Percentiles rank a stretch among this genome's conserved stretches.
Evolutionary conservation across 352 stramenopile species (phyloP).

Genomic region (Pilasporangium apinafurcum): DNA sequence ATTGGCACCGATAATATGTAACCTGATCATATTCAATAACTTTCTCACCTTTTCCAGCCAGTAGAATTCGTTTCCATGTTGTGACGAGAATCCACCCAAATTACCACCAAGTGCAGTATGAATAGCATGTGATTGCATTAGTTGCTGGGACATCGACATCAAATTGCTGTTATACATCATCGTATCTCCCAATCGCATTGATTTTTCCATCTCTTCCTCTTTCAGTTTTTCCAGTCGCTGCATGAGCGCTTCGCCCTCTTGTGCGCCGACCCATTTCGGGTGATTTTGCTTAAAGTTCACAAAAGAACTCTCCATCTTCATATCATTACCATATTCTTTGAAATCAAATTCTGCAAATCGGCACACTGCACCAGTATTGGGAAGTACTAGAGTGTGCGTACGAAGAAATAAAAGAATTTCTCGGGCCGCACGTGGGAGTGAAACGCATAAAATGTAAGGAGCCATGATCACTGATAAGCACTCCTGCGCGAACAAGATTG

Average conservation of each 20-base stretch:
- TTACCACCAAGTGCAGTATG: constrained; percentile 54
- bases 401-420: constrained; percentile 93
- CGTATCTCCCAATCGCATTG: constrained; percentile 75
- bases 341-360: constrained; percentile 96
- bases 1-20: constrained; percentile 1
- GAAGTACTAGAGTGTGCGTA: constrained; percentile 89
- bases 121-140: constrained; percentile 85
- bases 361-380: constrained; percentile 92
- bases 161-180: constrained; percentile 66
- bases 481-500: constrained; percentile 91
- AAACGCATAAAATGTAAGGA: constrained; percentile 95
- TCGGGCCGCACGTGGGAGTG: constrained; percentile 85
- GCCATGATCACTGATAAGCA: constrained; percentile 92
- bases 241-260: constrained; percentile 71
- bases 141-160: constrained; percentile 81
- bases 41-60: constrained; percentile 79
- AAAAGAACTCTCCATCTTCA: constrained; percentile 97
- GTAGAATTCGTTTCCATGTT: constrained; percentile 84
- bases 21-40: background rate
- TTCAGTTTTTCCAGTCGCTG: constrained; percentile 62
- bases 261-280: constrained; percentile 72
- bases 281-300: constrained; percentile 95
- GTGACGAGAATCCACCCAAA: constrained; percentile 37
- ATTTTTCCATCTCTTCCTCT: constrained; percentile 84
- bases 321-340: constrained; percentile 89